Evolutionary conservation across 2,329 filamentous ascomycete species (phyloP).

Genomic region (Fusarium acutatum): DNA sequence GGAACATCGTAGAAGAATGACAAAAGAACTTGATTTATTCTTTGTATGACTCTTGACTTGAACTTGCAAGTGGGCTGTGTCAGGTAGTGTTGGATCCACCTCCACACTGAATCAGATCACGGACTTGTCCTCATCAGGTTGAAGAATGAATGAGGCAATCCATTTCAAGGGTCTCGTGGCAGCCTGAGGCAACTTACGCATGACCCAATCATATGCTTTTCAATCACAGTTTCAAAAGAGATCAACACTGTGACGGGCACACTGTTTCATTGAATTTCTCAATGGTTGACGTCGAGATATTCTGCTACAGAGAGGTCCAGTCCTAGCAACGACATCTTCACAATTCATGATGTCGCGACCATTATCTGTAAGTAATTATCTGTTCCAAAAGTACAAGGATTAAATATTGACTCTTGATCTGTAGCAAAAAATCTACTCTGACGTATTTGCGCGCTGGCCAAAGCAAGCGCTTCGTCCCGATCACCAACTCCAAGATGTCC

Average conservation of each 20-base stretch:
- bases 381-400: neutral
- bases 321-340: conserved; percentile 4
- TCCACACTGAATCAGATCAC: conserved; percentile 29
- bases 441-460: conserved; percentile 65
- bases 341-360: conserved; percentile 47
- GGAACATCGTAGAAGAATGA: conserved; percentile 12
- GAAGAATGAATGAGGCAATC: conserved; percentile 23
- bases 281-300: conserved; percentile 40
- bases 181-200: conserved; percentile 25
- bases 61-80: conserved; percentile 28
- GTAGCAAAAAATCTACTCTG: conserved; percentile 50
- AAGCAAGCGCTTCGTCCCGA: conserved; percentile 70
- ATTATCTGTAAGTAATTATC: conserved; percentile 40
- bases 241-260: neutral
- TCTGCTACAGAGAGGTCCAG: neutral
- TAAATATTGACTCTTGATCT: neutral
- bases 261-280: conserved; percentile 40
- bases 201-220: conserved; percentile 31
- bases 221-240: neutral
- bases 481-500: conserved; percentile 67
- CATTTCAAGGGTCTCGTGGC: conserved; percentile 27
- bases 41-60: conserved; percentile 4
- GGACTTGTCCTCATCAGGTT: conserved; percentile 20
- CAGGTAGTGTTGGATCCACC: conserved; percentile 22
- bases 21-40: neutral